Evolutionary conservation across 1,284 basidiomycete genomes (phyloP).

Genomic region (Malassezia pachydermatis): DNA sequence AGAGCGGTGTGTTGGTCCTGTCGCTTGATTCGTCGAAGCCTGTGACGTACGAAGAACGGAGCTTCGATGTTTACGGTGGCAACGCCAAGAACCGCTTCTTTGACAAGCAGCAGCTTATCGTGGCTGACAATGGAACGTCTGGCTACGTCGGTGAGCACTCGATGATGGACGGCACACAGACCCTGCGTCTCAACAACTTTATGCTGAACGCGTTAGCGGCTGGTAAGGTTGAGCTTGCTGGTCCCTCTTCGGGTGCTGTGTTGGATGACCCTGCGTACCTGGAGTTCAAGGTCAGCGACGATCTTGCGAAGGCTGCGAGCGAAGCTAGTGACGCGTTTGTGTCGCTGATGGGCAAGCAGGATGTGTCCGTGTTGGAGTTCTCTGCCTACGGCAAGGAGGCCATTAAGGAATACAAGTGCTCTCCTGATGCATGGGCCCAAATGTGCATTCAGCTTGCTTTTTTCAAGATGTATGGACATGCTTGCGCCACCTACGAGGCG

Average conservation of each 20-base stretch:
- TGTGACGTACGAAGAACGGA: slow-evolving; percentile 63
- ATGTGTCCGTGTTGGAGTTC: slow-evolving; percentile 73
- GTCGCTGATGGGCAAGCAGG: slow-evolving; percentile 65
- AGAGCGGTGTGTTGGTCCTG: slow-evolving; percentile 78
- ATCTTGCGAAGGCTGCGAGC: slow-evolving; percentile 53
- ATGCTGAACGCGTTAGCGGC: slow-evolving; percentile 66
- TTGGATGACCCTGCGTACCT: slow-evolving; percentile 60
- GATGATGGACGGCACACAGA: slow-evolving; percentile 92
- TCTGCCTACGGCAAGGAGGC: slow-evolving; percentile 79
- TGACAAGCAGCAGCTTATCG: slow-evolving; percentile 79
- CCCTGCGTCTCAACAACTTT: slow-evolving; percentile 89
- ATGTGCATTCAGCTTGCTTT: slow-evolving; percentile 91
- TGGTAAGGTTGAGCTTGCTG: slow-evolving; percentile 61
- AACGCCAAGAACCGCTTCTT: slow-evolving; percentile 79
- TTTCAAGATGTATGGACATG: slow-evolving; percentile 66
- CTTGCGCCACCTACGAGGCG: slow-evolving; percentile 81
- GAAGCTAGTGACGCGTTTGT: slow-evolving; percentile 63
- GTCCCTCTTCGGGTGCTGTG: slow-evolving; percentile 52
- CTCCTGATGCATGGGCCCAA: slow-evolving; percentile 88
- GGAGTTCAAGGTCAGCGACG: slow-evolving; percentile 60
- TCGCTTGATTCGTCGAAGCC: slow-evolving; percentile 72
- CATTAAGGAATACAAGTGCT: slow-evolving; percentile 79
- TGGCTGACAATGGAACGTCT: slow-evolving; percentile 71
- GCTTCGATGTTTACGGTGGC: slow-evolving; percentile 76
- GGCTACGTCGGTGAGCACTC: slow-evolving; percentile 93